phyloP scores from a whole-genome alignment of 1,284 basidiomycete species.

The Apiotrichum sp. region DNA sequence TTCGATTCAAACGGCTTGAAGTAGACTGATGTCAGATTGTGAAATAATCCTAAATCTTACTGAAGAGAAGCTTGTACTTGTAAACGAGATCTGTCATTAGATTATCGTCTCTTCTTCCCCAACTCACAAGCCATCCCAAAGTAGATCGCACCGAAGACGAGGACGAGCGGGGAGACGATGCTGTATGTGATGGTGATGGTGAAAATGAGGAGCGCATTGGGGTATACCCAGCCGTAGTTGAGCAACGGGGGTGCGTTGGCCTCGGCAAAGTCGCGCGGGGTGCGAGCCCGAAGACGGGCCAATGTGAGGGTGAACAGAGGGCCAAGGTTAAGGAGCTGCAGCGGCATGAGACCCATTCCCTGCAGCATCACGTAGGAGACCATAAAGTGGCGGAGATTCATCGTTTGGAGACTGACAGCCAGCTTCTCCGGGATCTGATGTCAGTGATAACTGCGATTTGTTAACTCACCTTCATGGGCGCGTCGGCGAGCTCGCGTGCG shows the following conservation, averaged over 20 bases:
- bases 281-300: conserved; percentile 47
- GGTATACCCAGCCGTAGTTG: conserved; percentile 86
- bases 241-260: conserved; percentile 96
- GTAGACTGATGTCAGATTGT: conserved; percentile 32
- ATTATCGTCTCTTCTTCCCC: neutral
- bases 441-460: neutral
- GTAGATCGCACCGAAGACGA: conserved; percentile 89
- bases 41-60: conserved; percentile 50
- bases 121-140: conserved; percentile 72
- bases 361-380: conserved; percentile 92
- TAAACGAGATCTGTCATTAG: conserved; percentile 64
- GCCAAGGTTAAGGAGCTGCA: conserved; percentile 85
- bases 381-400: conserved; percentile 72
- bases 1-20: conserved; percentile 48
- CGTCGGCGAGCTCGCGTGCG: conserved; percentile 76
- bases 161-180: conserved; percentile 87
- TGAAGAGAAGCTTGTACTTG: conserved; percentile 94
- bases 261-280: conserved; percentile 72
- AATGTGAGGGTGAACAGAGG: conserved; percentile 70
- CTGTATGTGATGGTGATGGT: conserved; percentile 91
- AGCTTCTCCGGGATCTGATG: conserved; percentile 79
- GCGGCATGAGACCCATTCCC: conserved; percentile 86
- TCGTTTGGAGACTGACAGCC: conserved; percentile 68
- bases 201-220: conserved; percentile 91
- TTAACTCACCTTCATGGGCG: conserved; percentile 54